Percentiles rank a stretch among this genome's conserved stretches.
Conservation (phyloP, 2,329 filamentous ascomycete species). For the Xylogone sp. region DNA sequence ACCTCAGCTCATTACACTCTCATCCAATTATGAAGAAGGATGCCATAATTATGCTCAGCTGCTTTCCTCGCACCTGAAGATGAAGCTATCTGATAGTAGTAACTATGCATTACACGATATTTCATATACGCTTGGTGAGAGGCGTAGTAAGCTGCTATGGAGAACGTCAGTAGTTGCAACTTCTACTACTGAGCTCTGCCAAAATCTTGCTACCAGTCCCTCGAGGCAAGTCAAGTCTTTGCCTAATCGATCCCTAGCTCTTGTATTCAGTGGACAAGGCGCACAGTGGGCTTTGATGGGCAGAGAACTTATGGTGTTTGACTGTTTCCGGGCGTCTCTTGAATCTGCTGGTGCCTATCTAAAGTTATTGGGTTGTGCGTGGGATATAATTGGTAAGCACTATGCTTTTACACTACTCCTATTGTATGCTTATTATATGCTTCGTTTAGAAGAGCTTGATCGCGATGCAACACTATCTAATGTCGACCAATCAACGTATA, state of each 20-base stretch:
- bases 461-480: background rate
- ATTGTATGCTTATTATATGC: background rate
- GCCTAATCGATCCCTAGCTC: background rate
- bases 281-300: constrained; percentile 9
- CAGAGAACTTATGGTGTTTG: background rate
- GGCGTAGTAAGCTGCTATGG: constrained; percentile 7
- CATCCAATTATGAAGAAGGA: background rate
- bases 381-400: background rate
- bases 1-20: constrained; percentile 1
- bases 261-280: constrained; percentile 13
- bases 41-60: background rate
- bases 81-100: background rate
- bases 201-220: constrained; percentile 33
- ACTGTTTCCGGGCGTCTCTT: background rate
- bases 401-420: background rate
- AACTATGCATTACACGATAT: background rate
- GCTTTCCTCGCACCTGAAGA: background rate
- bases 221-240: background rate
- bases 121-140: constrained; percentile 7
- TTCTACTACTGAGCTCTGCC: background rate
- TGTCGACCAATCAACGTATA: background rate
- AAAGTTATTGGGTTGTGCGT: background rate
- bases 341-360: background rate
- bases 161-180: constrained; percentile 5
- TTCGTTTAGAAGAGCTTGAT: background rate